Evolutionary conservation across 2,329 filamentous ascomycete species (phyloP).

Genomic region (Claviceps africana): DNA sequence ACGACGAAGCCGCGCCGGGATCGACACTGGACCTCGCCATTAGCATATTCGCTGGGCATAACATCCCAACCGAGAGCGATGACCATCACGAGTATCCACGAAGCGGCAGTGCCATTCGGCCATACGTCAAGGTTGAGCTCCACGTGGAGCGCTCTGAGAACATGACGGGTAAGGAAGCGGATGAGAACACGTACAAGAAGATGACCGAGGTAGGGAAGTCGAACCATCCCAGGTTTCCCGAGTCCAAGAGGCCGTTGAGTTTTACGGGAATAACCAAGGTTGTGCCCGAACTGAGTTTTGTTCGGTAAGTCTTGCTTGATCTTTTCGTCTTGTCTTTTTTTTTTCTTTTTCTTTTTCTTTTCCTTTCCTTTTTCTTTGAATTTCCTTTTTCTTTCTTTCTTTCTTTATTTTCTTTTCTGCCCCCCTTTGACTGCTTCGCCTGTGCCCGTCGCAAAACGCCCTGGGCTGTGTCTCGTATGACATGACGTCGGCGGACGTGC

Average conservation of each 20-base stretch:
- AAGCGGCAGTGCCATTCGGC: constrained; percentile 35
- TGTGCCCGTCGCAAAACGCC: neutral
- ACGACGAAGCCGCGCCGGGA: constrained; percentile 32
- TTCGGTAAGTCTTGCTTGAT: constrained; percentile 42
- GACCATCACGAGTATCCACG: constrained; percentile 18
- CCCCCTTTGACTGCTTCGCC: neutral
- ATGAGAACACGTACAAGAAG: constrained; percentile 44
- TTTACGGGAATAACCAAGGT: constrained; percentile 46
- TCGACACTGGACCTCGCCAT: constrained; percentile 53
- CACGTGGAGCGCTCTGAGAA: constrained; percentile 52
- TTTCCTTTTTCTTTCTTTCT: too few relatives aligned
- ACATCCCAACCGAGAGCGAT: constrained; percentile 32
- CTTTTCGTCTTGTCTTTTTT: neutral
- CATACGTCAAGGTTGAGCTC: constrained; percentile 65
- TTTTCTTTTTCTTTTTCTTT: neutral
- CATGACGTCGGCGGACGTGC: neutral
- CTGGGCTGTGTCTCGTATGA: neutral
- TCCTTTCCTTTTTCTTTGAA: too few relatives aligned
- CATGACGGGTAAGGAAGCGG: constrained; percentile 18
- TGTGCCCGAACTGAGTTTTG: constrained; percentile 56
- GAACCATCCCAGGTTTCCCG: constrained; percentile 49
- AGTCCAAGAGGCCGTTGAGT: constrained; percentile 34
- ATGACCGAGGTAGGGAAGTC: constrained; percentile 42
- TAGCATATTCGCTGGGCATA: constrained; percentile 62
- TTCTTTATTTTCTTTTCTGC: neutral